Evolutionary conservation across 208 protist genomes (phyloP).

Genomic region (Wallacemonas collosoma): DNA sequence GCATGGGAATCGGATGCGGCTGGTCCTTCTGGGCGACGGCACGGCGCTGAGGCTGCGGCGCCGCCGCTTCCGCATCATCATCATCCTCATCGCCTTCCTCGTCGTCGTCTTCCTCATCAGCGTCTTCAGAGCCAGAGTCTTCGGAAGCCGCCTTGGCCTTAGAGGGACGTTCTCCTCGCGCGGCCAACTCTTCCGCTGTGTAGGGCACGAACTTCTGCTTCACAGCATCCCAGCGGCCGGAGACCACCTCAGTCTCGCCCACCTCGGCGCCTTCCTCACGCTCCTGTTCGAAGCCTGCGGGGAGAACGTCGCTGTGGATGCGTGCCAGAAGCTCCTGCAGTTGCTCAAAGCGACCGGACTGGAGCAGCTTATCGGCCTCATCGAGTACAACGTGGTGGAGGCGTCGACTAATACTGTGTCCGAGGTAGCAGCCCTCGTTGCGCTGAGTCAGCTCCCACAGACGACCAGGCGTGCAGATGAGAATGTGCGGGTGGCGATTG

Average conservation of each 20-base stretch:
- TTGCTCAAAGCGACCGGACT: slow-evolving; percentile 96
- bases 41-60: slow-evolving; percentile 14
- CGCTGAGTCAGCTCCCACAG: slow-evolving; percentile 88
- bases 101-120: slow-evolving; percentile 13
- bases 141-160: slow-evolving; percentile 17
- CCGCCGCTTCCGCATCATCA: slow-evolving; percentile 18
- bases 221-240: slow-evolving; percentile 73
- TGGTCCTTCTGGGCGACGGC: slow-evolving; percentile 45
- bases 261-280: slow-evolving; percentile 74
- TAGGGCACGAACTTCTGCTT: slow-evolving; percentile 74
- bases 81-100: slow-evolving; percentile 32
- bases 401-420: slow-evolving; percentile 95
- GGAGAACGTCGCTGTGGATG: slow-evolving; percentile 92
- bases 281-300: slow-evolving; percentile 80
- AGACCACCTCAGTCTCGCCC: slow-evolving; percentile 47
- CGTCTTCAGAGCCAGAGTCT: slow-evolving; percentile 20
- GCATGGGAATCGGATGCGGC: slow-evolving; percentile 80
- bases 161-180: slow-evolving; percentile 3
- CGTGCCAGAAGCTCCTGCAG: slow-evolving; percentile 97
- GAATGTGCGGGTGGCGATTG: slow-evolving; percentile 87
- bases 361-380: slow-evolving; percentile 99
- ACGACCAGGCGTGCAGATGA: slow-evolving; percentile 93
- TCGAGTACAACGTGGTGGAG: slow-evolving; percentile 97
- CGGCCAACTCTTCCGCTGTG: slow-evolving; percentile 34
- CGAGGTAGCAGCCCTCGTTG: slow-evolving; percentile 91